These are phyloP conservation scores for Exophiala viscosa DNA, from an alignment of 2,329 filamentous ascomycete species.

Conservation along the genomic window DNA sequence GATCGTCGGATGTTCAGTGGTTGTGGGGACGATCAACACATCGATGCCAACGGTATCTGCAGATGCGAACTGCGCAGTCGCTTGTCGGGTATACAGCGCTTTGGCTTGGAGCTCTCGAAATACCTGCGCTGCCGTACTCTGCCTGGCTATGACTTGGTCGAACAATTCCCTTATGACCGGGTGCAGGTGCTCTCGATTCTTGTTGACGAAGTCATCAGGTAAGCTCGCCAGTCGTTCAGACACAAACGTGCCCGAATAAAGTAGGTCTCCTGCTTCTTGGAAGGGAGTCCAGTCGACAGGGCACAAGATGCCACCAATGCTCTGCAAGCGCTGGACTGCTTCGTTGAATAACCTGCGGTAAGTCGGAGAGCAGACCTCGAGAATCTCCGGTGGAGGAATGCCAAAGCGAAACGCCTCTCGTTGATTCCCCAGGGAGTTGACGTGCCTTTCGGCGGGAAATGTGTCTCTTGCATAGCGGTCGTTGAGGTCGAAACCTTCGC, in stretches of 20 bases:
- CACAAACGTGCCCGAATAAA: conserved; percentile 58
- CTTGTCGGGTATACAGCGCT: conserved; percentile 31
- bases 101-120: conserved; percentile 49
- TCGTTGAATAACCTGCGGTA: conserved; percentile 44
- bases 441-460: conserved; percentile 28
- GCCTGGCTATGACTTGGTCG: conserved; percentile 36
- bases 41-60: conserved; percentile 36
- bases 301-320: conserved; percentile 41
- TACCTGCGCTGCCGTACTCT: conserved; percentile 45
- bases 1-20: conserved; percentile 52
- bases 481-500: conserved; percentile 47
- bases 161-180: conserved; percentile 50
- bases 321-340: conserved; percentile 39
- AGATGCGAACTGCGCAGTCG: conserved; percentile 12
- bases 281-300: conserved; percentile 50
- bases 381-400: conserved; percentile 43
- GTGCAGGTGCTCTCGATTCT: conserved; percentile 43
- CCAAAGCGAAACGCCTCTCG: conserved; percentile 46
- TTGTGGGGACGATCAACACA: conserved; percentile 55
- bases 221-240: conserved; percentile 52
- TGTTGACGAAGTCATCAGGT: conserved; percentile 37
- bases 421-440: conserved; percentile 33
- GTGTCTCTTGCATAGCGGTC: conserved; percentile 52
- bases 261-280: conserved; percentile 50
- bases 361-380: conserved; percentile 41